These are phyloP conservation scores for Mucuna pruriens DNA, from an alignment of 306 rosid species.

Conservation along the genomic window DNA sequence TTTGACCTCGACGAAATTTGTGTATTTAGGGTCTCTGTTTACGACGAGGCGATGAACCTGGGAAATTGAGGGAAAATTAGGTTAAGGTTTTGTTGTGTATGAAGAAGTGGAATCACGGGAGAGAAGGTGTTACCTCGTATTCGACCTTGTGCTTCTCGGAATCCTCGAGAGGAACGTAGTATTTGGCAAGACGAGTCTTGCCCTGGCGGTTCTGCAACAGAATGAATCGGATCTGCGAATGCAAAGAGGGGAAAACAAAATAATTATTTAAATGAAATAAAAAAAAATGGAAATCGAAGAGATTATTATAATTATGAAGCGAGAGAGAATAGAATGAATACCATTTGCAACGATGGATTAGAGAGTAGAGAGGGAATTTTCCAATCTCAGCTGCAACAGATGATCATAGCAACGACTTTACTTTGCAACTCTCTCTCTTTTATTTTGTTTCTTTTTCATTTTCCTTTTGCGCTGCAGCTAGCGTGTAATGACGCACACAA, in stretches of 20 bases:
- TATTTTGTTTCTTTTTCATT: background rate
- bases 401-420: background rate
- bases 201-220: conserved; percentile 94
- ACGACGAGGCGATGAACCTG: conserved; percentile 99
- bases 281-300: background rate
- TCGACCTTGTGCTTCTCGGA: conserved; percentile 98
- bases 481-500: conserved; percentile 23
- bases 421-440: background rate
- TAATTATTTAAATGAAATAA: background rate
- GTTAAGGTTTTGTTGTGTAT: background rate
- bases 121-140: conserved; percentile 73
- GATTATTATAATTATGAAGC: background rate
- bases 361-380: background rate
- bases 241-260: background rate
- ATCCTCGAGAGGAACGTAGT: conserved; percentile 97
- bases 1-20: conserved; percentile 92
- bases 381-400: background rate
- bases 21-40: conserved; percentile 94
- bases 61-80: conserved; percentile 16
- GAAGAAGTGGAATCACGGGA: background rate
- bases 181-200: conserved; percentile 89
- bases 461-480: background rate
- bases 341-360: conserved; percentile 37
- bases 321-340: background rate
- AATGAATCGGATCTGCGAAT: conserved; percentile 93